Evolutionary conservation across 2,329 filamentous ascomycete genomes (phyloP).

Genomic region (Colletotrichum cuscutae): DNA sequence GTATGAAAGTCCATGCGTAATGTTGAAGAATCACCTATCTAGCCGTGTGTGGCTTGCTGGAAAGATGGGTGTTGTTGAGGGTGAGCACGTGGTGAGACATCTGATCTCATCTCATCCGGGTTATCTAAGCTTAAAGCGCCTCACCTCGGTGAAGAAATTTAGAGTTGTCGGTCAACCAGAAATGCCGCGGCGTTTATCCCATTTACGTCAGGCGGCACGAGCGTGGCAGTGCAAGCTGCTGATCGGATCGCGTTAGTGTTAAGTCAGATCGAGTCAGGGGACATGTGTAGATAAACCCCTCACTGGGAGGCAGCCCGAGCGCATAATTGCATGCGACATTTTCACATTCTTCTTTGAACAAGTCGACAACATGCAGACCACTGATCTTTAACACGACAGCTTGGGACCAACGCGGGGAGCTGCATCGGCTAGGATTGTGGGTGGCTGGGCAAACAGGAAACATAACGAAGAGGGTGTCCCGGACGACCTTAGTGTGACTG

Average conservation of each 20-base stretch:
- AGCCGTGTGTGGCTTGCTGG: neutral
- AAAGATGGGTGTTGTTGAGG: neutral
- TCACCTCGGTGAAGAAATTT: slow-evolving; percentile 7
- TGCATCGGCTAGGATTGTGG: neutral
- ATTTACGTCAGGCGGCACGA: slow-evolving; percentile 13
- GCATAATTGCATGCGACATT: neutral
- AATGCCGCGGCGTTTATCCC: neutral
- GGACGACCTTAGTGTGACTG: neutral
- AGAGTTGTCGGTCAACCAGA: slow-evolving; percentile 17
- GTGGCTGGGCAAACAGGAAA: neutral
- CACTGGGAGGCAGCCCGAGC: slow-evolving; percentile 26
- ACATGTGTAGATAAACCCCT: slow-evolving; percentile 28
- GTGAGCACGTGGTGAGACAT: neutral
- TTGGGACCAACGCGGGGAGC: neutral
- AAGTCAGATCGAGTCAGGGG: slow-evolving; percentile 15
- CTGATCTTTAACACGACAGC: neutral
- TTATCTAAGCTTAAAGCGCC: neutral
- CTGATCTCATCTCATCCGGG: neutral
- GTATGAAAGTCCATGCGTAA: neutral
- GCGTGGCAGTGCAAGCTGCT: slow-evolving; percentile 29
- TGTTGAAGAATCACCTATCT: neutral
- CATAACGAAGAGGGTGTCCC: neutral
- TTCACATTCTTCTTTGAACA: no score
- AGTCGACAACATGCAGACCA: neutral
- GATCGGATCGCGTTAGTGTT: slow-evolving; percentile 28